Evolutionary conservation across 257 asterid species (phyloP).

Genomic region (Solanum etuberosum): DNA sequence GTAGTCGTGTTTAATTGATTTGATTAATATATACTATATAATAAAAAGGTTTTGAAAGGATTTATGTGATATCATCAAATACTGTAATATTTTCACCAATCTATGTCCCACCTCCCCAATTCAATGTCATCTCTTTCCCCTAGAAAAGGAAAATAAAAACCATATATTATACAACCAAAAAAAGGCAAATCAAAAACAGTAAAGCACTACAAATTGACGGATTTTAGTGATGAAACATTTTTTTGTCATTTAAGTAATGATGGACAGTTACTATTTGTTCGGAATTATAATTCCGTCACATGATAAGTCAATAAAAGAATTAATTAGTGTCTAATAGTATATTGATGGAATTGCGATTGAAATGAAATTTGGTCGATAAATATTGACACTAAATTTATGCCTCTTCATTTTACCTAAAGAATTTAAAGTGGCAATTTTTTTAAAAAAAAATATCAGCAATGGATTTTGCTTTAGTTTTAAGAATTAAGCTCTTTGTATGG

Average conservation of each 20-base stretch:
- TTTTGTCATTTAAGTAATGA: neutral
- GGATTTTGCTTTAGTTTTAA: too few species aligned
- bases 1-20: neutral
- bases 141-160: neutral
- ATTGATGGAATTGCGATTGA: neutral
- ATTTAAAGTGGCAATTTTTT: too few species aligned
- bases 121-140: neutral
- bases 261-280: neutral
- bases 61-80: neutral
- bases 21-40: neutral
- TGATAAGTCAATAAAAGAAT: neutral
- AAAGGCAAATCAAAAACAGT: neutral
- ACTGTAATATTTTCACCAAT: neutral
- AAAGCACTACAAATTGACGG: neutral
- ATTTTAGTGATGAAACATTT: neutral
- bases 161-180: neutral
- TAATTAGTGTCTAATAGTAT: neutral
- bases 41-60: neutral
- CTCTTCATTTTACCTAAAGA: too few species aligned
- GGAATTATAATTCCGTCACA: neutral
- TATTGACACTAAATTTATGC: too few species aligned
- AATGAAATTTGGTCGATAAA: neutral
- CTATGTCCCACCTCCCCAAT: neutral
- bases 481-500: too few species aligned
- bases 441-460: too few species aligned